Conservation (phyloP, 805 yeast genomes). For the Wickerhamomyces sydowiorum region DNA sequence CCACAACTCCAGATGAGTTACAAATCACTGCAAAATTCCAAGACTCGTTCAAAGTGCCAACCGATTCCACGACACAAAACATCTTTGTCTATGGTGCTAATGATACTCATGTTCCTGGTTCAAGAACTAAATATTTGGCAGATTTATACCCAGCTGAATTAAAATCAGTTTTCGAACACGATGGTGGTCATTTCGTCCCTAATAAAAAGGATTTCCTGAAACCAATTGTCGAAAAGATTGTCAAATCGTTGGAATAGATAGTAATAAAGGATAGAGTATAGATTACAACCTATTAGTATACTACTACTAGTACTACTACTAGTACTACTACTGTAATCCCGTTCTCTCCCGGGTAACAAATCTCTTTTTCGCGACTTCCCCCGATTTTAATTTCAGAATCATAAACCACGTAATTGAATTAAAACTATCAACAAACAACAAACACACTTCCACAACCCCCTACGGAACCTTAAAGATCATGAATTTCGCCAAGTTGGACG, state of each 20-base stretch:
- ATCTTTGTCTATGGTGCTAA: slow-evolving; percentile 81
- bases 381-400: not conserved
- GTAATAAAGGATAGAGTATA: too few species aligned
- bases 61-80: slow-evolving; percentile 33
- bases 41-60: slow-evolving; percentile 25
- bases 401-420: not conserved
- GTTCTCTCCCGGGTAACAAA: not conserved
- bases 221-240: slow-evolving; percentile 35
- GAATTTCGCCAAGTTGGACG: slow-evolving; percentile 2
- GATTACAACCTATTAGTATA: too few species aligned
- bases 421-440: too few species aligned
- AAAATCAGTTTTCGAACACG: slow-evolving; percentile 61
- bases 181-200: slow-evolving; percentile 97
- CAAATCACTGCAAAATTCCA: slow-evolving; percentile 31
- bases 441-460: not conserved
- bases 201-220: slow-evolving; percentile 58
- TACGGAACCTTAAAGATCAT: not conserved
- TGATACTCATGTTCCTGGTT: slow-evolving; percentile 80
- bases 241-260: not conserved
- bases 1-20: slow-evolving; percentile 24
- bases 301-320: too few species aligned
- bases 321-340: too few species aligned
- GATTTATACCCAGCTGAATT: slow-evolving; percentile 42
- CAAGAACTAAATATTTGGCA: slow-evolving; percentile 57
- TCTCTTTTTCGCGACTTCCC: too few species aligned